Conservation (phyloP, 2,329 filamentous ascomycete genomes). For the Exophiala sp. region DNA sequence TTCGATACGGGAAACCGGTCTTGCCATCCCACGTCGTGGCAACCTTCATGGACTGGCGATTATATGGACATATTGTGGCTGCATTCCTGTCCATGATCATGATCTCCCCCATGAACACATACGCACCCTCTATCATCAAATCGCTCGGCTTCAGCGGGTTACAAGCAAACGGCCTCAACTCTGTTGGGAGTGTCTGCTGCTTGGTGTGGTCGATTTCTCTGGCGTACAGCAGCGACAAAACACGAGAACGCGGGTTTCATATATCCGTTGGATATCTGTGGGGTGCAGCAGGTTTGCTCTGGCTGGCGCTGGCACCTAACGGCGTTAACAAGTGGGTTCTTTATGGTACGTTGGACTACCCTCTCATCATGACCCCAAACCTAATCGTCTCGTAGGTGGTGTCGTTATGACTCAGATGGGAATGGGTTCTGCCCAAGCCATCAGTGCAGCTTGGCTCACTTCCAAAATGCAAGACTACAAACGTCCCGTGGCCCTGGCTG, state of each 20-base stretch:
- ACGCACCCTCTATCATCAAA: constrained; percentile 50
- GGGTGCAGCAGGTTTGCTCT: constrained; percentile 26
- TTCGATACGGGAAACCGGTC: constrained; percentile 16
- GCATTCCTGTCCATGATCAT: constrained; percentile 43
- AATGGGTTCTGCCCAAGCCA: constrained; percentile 26
- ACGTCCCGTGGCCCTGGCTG: constrained; percentile 28
- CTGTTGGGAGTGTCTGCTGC: constrained; percentile 40
- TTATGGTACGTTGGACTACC: constrained; percentile 16
- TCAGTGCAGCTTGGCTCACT: constrained; percentile 29
- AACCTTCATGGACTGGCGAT: constrained; percentile 41
- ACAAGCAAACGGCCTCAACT: constrained; percentile 49
- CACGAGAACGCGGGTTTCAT: constrained; percentile 25
- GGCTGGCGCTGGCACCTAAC: constrained; percentile 27
- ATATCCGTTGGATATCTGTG: constrained; percentile 27
- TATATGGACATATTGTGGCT: constrained; percentile 48
- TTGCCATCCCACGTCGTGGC: constrained; percentile 15
- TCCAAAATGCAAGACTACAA: constrained; percentile 30
- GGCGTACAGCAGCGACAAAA: constrained; percentile 24
- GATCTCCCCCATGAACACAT: constrained; percentile 46
- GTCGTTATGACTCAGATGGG: constrained; percentile 28
- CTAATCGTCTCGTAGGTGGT: constrained; percentile 19
- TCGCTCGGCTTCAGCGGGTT: constrained; percentile 48
- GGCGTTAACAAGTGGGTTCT: constrained; percentile 25
- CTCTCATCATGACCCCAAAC: neutral
- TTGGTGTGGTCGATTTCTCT: constrained; percentile 21